Evolutionary conservation across 192 early-diverging fungal species (phyloP).

Genomic region (Umbelopsis sp.): DNA sequence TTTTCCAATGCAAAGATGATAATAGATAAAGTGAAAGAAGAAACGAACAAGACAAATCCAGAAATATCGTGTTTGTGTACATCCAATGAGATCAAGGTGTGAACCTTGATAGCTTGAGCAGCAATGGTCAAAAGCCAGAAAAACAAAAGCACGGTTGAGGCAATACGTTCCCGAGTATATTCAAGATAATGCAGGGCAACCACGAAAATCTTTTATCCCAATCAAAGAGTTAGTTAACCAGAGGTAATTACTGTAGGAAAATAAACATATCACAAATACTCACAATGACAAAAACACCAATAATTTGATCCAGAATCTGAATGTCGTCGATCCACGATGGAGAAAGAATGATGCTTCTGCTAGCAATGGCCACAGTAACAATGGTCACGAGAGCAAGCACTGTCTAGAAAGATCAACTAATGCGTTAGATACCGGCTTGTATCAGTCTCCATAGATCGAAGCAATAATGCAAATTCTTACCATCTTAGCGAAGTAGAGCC

Average conservation of each 20-base stretch:
- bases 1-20: conserved; percentile 48
- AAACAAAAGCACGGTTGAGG: conserved; percentile 59
- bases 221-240: not conserved
- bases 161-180: conserved; percentile 35
- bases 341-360: not conserved
- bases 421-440: not conserved
- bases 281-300: conserved; percentile 34
- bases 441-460: not conserved
- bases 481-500: conserved; percentile 40
- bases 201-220: conserved; percentile 26
- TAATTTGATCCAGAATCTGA: conserved; percentile 23
- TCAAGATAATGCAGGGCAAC: conserved; percentile 32
- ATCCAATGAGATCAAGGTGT: conserved; percentile 36
- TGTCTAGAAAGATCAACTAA: not conserved
- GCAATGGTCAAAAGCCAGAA: conserved; percentile 57
- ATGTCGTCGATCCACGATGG: conserved; percentile 20
- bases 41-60: conserved; percentile 31
- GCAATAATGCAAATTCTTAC: conserved; percentile 13
- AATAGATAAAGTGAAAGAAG: conserved; percentile 35
- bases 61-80: not conserved
- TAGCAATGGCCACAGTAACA: not conserved
- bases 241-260: not conserved
- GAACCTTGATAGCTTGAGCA: conserved; percentile 39
- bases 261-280: conserved; percentile 5
- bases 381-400: not conserved